phyloP scores from a whole-genome alignment of 2,329 filamentous ascomycete species.

The Diplocarpon mali region DNA sequence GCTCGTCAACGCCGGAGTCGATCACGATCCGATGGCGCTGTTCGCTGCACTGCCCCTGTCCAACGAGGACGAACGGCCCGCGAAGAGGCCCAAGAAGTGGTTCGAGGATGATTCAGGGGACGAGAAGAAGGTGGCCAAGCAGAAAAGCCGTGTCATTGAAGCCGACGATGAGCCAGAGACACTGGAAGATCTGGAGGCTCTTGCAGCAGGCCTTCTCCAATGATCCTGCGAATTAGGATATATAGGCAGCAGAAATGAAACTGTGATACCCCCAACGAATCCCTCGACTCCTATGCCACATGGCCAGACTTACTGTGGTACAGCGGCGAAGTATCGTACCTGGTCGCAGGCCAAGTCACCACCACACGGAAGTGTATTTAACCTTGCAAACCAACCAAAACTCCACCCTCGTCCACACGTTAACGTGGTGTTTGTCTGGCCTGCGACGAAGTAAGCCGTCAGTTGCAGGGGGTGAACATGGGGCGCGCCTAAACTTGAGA shows the following conservation, averaged over 20 bases:
- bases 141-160: slow-evolving; percentile 46
- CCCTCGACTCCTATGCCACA: background rate
- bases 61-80: slow-evolving; percentile 42
- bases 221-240: slow-evolving; percentile 5
- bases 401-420: no score
- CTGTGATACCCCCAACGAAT: slow-evolving; percentile 12
- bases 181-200: slow-evolving; percentile 65
- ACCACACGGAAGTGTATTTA: no score
- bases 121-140: slow-evolving; percentile 33
- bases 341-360: no score
- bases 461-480: no score
- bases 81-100: slow-evolving; percentile 67
- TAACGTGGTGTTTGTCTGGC: no score
- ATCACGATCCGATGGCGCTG: slow-evolving; percentile 46
- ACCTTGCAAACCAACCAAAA: no score
- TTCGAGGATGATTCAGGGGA: slow-evolving; percentile 56
- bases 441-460: no score
- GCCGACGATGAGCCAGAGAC: slow-evolving; percentile 62
- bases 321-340: no score
- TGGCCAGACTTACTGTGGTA: slow-evolving; percentile 1
- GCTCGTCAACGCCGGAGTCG: slow-evolving; percentile 29
- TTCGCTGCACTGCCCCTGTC: slow-evolving; percentile 45
- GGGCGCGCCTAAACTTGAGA: no score
- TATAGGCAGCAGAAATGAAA: slow-evolving; percentile 5
- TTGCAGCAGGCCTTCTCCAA: slow-evolving; percentile 63